A percentile compares a stretch with the other conserved stretches of the same genome.
Conservation (phyloP, 73 alveolate genomes). For the Halteria grandinella region DNA sequence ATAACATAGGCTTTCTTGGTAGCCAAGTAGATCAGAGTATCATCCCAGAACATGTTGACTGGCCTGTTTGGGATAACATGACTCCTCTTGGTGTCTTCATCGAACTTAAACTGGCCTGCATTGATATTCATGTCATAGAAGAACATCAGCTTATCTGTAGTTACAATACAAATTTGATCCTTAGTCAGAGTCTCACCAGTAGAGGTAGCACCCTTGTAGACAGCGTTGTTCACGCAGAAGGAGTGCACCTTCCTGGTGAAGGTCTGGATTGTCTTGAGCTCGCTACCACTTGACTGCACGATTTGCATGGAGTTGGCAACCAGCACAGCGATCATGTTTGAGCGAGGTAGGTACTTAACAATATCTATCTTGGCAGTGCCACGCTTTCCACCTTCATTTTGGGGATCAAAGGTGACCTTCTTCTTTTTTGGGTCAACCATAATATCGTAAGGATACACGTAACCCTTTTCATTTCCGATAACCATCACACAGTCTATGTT, state of each 20-base stretch:
- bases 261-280: slow-evolving; percentile 52
- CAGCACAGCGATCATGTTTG: slow-evolving; percentile 46
- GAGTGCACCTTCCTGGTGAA: slow-evolving; percentile 43
- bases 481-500: slow-evolving; percentile 34
- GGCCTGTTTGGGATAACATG: slow-evolving; percentile 1
- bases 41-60: slow-evolving; percentile 43
- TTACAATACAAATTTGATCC: slow-evolving; percentile 59
- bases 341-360: slow-evolving; percentile 29
- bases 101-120: slow-evolving; percentile 31
- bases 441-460: slow-evolving; percentile 47
- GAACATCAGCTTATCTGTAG: slow-evolving; percentile 44
- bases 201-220: slow-evolving; percentile 23
- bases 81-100: slow-evolving; percentile 22
- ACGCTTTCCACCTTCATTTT: slow-evolving; percentile 62
- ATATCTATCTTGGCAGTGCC: slow-evolving; percentile 31
- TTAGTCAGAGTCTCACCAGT: slow-evolving; percentile 27
- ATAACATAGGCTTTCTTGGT: slow-evolving; percentile 39
- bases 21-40: slow-evolving; percentile 23
- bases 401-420: slow-evolving; percentile 28
- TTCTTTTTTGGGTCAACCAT: neutral
- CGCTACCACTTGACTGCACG: neutral
- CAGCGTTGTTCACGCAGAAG: slow-evolving; percentile 62
- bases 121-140: slow-evolving; percentile 34
- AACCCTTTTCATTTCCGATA: slow-evolving; percentile 52
- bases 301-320: slow-evolving; percentile 23